Percentiles rank a stretch among this genome's conserved stretches.
phyloP scores from a whole-genome alignment of 2,329 filamentous ascomycete genomes.

The Cladosporium phlei region DNA sequence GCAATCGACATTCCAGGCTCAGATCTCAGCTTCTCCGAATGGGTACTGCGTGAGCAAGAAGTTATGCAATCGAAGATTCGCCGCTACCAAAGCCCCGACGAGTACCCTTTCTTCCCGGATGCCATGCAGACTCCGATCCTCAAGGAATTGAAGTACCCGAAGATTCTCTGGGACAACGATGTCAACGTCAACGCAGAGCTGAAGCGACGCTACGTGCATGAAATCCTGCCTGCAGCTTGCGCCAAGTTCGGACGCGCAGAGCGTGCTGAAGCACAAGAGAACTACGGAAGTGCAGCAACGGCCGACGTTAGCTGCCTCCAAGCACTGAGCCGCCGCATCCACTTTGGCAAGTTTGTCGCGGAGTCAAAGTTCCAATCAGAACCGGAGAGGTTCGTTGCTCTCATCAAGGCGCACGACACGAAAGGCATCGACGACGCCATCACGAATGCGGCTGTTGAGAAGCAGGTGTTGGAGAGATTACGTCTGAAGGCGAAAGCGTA shows the following conservation, averaged over 20 bases:
- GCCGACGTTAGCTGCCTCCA: conserved; percentile 88
- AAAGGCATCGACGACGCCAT: conserved; percentile 83
- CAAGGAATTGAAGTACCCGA: conserved; percentile 81
- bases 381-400: conserved; percentile 68
- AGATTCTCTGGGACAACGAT: conserved; percentile 78
- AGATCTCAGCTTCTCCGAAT: conserved; percentile 81
- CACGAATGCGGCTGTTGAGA: conserved; percentile 82
- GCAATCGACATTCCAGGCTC: conserved; percentile 72
- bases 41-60: conserved; percentile 87
- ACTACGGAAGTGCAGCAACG: conserved; percentile 89
- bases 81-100: conserved; percentile 92
- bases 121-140: conserved; percentile 75
- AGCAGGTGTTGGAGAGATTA: conserved; percentile 82
- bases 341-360: conserved; percentile 98
- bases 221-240: conserved; percentile 80
- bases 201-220: conserved; percentile 75
- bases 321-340: conserved; percentile 81
- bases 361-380: conserved; percentile 91
- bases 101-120: conserved; percentile 93
- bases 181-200: conserved; percentile 88
- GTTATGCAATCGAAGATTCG: conserved; percentile 86
- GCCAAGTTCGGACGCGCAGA: conserved; percentile 71
- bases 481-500: conserved; percentile 88
- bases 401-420: conserved; percentile 78
- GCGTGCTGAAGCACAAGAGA: conserved; percentile 73